Evolutionary conservation across 352 stramenopile species (phyloP).

Genomic region (Phytophthora niederhauseri): DNA sequence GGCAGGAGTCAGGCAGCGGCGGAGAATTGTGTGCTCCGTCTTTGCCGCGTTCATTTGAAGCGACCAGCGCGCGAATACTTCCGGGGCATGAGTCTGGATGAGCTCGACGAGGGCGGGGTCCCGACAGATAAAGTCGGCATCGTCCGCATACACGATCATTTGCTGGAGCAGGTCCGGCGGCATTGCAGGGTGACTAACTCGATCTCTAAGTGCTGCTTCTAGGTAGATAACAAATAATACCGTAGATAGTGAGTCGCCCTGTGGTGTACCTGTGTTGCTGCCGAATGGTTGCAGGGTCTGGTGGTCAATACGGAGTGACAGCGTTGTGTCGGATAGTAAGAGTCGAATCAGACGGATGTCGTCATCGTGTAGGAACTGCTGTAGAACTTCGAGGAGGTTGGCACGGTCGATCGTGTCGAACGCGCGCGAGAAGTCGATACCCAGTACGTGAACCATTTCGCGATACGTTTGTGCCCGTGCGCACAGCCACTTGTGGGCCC

Average conservation of each 20-base stretch:
- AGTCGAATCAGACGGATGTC: slow-evolving; percentile 6
- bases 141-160: slow-evolving; percentile 23
- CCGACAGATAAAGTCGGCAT: slow-evolving; percentile 18
- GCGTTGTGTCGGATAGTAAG: slow-evolving; percentile 5
- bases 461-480: background rate
- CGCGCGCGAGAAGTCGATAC: slow-evolving; percentile 5
- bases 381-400: slow-evolving; percentile 13
- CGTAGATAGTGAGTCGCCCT: slow-evolving; percentile 13
- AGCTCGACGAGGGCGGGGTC: background rate
- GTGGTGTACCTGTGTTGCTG: slow-evolving; percentile 10
- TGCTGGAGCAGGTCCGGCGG: slow-evolving; percentile 4
- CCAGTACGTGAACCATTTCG: slow-evolving; percentile 4
- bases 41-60: slow-evolving; percentile 7
- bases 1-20: background rate
- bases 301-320: background rate
- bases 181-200: slow-evolving; percentile 2
- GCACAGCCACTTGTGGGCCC: slow-evolving; percentile 4
- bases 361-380: slow-evolving; percentile 5
- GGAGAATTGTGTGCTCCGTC: background rate
- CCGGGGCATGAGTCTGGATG: background rate
- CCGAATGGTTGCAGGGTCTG: background rate
- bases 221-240: slow-evolving; percentile 14
- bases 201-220: slow-evolving; percentile 9
- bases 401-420: slow-evolving; percentile 17
- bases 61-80: slow-evolving; percentile 1